A percentile compares a stretch with the other conserved stretches of the same genome.
These are phyloP conservation scores for Candolleomyces efflorescens DNA, from an alignment of 768 basidiomycete genomes.

Conservation along the genomic window DNA sequence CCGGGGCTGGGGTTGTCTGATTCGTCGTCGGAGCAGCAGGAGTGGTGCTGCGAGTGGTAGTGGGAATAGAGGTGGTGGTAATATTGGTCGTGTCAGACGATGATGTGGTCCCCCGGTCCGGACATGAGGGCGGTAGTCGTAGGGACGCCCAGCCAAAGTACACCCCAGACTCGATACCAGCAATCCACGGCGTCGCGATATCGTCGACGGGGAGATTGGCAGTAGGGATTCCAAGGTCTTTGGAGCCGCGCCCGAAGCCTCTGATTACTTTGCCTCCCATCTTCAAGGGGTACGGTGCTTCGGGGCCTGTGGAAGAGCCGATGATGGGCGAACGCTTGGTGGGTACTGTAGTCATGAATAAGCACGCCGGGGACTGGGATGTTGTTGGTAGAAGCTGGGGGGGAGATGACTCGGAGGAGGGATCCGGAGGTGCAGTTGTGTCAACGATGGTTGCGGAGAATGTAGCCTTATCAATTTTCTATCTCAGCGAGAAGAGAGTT, in stretches of 20 bases:
- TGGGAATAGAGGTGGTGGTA: too few relatives aligned
- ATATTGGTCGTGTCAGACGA: neutral
- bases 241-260: constrained; percentile 18
- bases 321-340: neutral
- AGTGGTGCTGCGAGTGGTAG: too few relatives aligned
- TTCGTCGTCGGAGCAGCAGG: too few relatives aligned
- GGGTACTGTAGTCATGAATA: too few relatives aligned
- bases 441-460: too few relatives aligned
- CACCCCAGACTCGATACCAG: constrained; percentile 19
- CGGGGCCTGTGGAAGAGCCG: constrained; percentile 11
- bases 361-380: too few relatives aligned
- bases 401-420: too few relatives aligned
- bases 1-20: neutral
- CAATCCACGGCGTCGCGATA: constrained; percentile 20
- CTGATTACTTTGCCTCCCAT: constrained; percentile 20
- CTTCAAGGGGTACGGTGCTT: constrained; percentile 16
- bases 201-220: constrained; percentile 25
- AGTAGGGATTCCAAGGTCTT: constrained; percentile 16
- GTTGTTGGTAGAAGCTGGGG: too few relatives aligned
- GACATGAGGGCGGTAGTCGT: constrained; percentile 16
- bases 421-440: too few relatives aligned
- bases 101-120: constrained; percentile 6
- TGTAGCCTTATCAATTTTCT: too few relatives aligned
- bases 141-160: constrained; percentile 26
- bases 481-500: too few relatives aligned